Percentiles rank a stretch among this genome's conserved stretches.
These are phyloP conservation scores for Alternaria ethzedia DNA, from an alignment of 2,329 filamentous ascomycete genomes.

Conservation along the genomic window DNA sequence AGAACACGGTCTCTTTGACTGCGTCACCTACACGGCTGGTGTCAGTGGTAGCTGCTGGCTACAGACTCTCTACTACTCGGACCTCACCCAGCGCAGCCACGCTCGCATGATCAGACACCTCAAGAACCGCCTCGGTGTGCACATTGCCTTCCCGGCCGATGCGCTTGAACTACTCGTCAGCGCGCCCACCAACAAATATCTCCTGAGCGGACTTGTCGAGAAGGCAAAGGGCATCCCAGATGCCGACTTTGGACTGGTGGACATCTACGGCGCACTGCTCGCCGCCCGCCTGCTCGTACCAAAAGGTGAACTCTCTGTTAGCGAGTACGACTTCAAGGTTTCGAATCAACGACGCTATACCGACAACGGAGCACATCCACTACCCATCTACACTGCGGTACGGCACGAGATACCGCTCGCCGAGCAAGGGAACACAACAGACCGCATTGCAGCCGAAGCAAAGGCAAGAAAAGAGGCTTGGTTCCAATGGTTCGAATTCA, in stretches of 20 bases:
- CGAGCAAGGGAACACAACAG: constrained; percentile 51
- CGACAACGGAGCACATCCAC: constrained; percentile 77
- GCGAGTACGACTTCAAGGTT: constrained; percentile 82
- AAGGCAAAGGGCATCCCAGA: constrained; percentile 83
- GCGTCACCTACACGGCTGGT: constrained; percentile 91
- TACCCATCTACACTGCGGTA: constrained; percentile 95
- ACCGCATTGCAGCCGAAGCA: constrained; percentile 48
- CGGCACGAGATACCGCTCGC: constrained; percentile 88
- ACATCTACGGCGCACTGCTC: constrained; percentile 87
- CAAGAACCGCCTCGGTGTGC: constrained; percentile 81
- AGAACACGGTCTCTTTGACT: constrained; percentile 90
- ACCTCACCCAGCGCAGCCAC: constrained; percentile 73
- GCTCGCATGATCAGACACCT: constrained; percentile 79
- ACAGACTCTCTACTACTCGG: constrained; percentile 84
- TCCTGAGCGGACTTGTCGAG: constrained; percentile 87
- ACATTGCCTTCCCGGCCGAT: constrained; percentile 90
- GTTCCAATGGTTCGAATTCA: constrained; percentile 97
- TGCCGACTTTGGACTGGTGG: constrained; percentile 87
- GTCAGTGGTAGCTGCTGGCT: constrained; percentile 98
- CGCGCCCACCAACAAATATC: constrained; percentile 89
- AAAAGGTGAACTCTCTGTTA: constrained; percentile 78
- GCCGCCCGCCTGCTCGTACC: constrained; percentile 86
- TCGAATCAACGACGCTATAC: constrained; percentile 83
- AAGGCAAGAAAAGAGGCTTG: constrained; percentile 71
- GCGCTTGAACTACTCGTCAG: constrained; percentile 82